Evolutionary conservation across 1,284 basidiomycete genomes (phyloP).

Genomic region (Pseudozyma thailandica): DNA sequence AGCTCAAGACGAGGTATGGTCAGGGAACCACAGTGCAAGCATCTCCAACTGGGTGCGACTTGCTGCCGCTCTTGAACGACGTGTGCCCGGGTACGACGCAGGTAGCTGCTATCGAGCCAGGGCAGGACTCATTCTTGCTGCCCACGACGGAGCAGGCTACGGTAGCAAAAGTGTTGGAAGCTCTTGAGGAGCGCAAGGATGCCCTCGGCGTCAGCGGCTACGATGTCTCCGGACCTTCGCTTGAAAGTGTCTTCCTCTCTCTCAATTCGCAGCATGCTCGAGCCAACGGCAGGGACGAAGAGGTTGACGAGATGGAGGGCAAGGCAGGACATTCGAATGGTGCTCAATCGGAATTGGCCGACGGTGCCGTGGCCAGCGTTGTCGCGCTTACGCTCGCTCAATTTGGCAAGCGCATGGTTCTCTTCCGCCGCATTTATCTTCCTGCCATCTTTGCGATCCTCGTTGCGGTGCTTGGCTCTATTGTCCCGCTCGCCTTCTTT

Average conservation of each 20-base stretch:
- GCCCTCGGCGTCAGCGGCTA: conserved; percentile 72
- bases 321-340: conserved; percentile 18
- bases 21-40: conserved; percentile 75
- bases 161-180: conserved; percentile 74
- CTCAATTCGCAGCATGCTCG: conserved; percentile 72
- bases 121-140: conserved; percentile 68
- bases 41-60: conserved; percentile 12
- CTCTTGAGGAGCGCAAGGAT: conserved; percentile 72
- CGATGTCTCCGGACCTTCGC: conserved; percentile 78
- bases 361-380: conserved; percentile 72
- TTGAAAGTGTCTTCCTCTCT: conserved; percentile 82
- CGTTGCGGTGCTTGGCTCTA: conserved; percentile 75
- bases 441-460: conserved; percentile 75
- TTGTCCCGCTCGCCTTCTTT: conserved; percentile 77
- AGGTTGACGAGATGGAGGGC: conserved; percentile 41
- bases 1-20: conserved; percentile 78
- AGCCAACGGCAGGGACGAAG: conserved; percentile 30
- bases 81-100: conserved; percentile 68
- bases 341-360: conserved; percentile 70
- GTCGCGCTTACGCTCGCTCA: conserved; percentile 76
- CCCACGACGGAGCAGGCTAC: conserved; percentile 51
- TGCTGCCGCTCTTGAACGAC: conserved; percentile 14
- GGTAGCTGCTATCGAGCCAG: conserved; percentile 21
- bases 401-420: conserved; percentile 77
- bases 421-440: conserved; percentile 77